Base-by-base conservation (phyloP, 1,284 basidiomycete species). In the Puccinia polysora region DNA sequence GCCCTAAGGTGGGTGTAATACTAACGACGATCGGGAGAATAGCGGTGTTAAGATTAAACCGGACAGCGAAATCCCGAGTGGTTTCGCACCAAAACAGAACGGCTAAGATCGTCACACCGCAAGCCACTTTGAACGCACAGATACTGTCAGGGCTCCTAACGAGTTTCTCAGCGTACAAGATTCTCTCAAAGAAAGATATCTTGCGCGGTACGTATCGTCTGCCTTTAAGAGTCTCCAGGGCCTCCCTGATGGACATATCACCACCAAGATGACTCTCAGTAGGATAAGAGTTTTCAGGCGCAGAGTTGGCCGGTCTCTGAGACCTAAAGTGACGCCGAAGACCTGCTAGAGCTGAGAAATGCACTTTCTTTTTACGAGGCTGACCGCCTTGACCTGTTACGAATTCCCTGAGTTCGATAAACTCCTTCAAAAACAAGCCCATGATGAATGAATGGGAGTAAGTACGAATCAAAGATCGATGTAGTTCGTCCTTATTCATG, bases 1-100 rank as follows among this genome's bases (percentile, higher is more conserved):
- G 80, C 0, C 77, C 77, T 4, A 80, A 65, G 14, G 79, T 79
- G 4, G 80, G 80, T 6, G 78, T 76, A 49, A 81, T 74, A 2
- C 79, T 78, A 28, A 80, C 79, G 15, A 79, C 75, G 23, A 81
- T 77, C 1, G 81, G 80, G 32, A 81, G 75, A 25, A 81, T 73
- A 15, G 79, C 79, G 1, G 77, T 75, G 0, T 77, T 78, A 34
- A 81, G 60, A 25, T 74, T 75, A 58, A 78, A 81, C 47, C 74
- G 75, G 52, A 80, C 76, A 68, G 81, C 81, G 75, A 78, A 81
- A 10, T 58, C 52, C 49, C 80, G 73, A 0, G 77, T 73, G 4
- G 73, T 68, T 3, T 75, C 64, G 23, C 75, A 77, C 62, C 73
- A 76, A 62, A 68, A 56, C 23, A 77, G 63, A 14, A 79, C 76